These are phyloP conservation scores for Grosmannia serpens DNA, from an alignment of 2,329 filamentous ascomycete species.

Conservation along the genomic window DNA sequence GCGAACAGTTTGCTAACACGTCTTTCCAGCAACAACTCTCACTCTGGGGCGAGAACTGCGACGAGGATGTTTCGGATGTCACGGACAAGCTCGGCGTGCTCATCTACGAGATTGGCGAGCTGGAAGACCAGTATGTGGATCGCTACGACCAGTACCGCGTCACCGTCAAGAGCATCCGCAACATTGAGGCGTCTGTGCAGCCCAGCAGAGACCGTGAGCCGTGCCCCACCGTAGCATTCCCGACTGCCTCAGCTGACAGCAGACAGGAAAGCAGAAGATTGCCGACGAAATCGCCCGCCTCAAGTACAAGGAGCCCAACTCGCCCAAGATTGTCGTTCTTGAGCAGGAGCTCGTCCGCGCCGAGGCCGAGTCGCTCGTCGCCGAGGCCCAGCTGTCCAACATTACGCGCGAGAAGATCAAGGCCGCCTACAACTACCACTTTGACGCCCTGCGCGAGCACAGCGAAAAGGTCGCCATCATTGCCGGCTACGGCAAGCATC, in stretches of 20 bases:
- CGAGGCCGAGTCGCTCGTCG: conserved; percentile 96
- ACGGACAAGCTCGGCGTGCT: conserved; percentile 97
- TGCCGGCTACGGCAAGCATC: conserved; percentile 92
- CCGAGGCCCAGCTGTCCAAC: conserved; percentile 96
- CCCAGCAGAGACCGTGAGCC: conserved; percentile 86
- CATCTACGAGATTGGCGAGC: conserved; percentile 95
- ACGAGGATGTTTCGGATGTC: conserved; percentile 96
- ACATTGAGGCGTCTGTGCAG: conserved; percentile 97
- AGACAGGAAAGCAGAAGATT: conserved; percentile 90
- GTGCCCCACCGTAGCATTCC: too few relatives aligned
- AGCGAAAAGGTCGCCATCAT: conserved; percentile 98
- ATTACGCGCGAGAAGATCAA: conserved; percentile 99
- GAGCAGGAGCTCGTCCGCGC: conserved; percentile 98
- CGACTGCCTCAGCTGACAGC: conserved; percentile 4
- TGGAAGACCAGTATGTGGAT: conserved; percentile 97
- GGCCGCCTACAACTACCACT: conserved; percentile 95
- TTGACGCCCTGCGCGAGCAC: conserved; percentile 93
- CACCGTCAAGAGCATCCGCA: conserved; percentile 98
- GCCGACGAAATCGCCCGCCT: conserved; percentile 97
- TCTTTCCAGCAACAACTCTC: conserved; percentile 82
- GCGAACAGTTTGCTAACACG: neutral
- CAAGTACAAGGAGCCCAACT: conserved; percentile 99
- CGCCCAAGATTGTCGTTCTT: conserved; percentile 90
- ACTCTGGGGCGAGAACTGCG: conserved; percentile 88
- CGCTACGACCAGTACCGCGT: conserved; percentile 98